Evolutionary conservation across 139 green algal species (phyloP), one percentile per base, ranked within the genome.

Genomic region (Tetraselmis chui): DNA sequence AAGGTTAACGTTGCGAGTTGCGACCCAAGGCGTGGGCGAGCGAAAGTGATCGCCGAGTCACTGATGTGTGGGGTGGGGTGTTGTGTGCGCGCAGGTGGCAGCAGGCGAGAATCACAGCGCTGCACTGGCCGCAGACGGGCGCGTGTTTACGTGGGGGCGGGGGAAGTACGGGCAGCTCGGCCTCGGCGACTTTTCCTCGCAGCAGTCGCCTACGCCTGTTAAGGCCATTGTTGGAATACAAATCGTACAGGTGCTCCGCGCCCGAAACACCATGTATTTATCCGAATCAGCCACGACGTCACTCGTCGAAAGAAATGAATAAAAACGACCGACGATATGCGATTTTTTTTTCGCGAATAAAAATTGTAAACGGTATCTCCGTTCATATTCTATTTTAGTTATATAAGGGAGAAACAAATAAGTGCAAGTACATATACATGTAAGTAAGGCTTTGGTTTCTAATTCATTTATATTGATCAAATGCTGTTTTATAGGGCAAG

Each of bases 131-230:
- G 78, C 85, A 0, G 76, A 91, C 45, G 94, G 94, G 2, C 67
- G 80, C 11, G 78, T 97, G 32, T 94, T 88, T 75, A 94, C 86
- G 0, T 97, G 93, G 92, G 93, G 94, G 0, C 82, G 91, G 2
- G 90, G 90, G 78, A 93, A 92, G 79, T 90, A 92, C 81, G 93
- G 93, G 1, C 83, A 90, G 58, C 89, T 97, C 29, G 94, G 94
- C 2, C 86, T 86, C 1, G 93, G 93, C 25, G 58, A 85, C 59
- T 87, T 91, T 76, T 74, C 86, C 26, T 88, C 82, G 28, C 59
- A 79, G 27, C 30, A n/a, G 26, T 26, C n/a, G 26, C 91, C 92
- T 18, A 31, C 75, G 75, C 59, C 75, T 28, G 89, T 95, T 28
- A 77, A 74, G 23, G 80, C 81, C 1, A 81, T 94, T 45, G 28